A percentile compares a stretch with the other conserved stretches of the same genome.
phyloP scores from a whole-genome alignment of 257 asterid species.

The Fraxinus anomala region DNA sequence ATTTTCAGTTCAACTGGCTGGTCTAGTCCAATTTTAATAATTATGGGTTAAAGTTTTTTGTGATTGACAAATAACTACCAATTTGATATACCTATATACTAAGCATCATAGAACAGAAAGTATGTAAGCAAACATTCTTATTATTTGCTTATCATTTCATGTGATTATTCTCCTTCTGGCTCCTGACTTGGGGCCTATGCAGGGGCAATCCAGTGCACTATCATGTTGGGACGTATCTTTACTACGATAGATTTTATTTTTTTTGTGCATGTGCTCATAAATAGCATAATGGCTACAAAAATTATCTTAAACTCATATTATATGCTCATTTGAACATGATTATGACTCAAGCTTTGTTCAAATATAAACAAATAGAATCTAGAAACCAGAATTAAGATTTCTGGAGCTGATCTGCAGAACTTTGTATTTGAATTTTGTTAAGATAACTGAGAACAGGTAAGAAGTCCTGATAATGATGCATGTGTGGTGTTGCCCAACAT shows the following conservation, averaged over 20 bases:
- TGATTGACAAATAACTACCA: background rate
- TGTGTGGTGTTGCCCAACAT: background rate
- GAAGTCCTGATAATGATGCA: background rate
- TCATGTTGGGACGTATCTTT: background rate
- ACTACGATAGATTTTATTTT: background rate
- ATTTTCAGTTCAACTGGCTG: background rate
- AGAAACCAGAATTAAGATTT: background rate
- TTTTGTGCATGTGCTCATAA: background rate
- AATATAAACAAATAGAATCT: background rate
- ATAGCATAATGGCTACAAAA: background rate
- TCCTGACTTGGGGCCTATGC: background rate
- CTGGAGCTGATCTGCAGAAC: background rate
- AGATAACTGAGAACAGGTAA: background rate
- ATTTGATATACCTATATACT: too few relatives aligned
- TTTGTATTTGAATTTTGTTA: background rate
- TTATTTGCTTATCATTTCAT: background rate
- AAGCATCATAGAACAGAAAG: too few relatives aligned
- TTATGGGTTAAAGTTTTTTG: background rate
- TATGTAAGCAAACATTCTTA: too few relatives aligned
- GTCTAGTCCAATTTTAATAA: background rate
- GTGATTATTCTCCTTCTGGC: background rate
- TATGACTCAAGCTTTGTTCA: background rate
- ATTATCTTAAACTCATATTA: background rate
- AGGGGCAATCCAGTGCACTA: background rate
- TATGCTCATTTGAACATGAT: background rate